Evolutionary conservation across 805 yeast genomes (phyloP).

Genomic region (Starmerella vaccinii): DNA sequence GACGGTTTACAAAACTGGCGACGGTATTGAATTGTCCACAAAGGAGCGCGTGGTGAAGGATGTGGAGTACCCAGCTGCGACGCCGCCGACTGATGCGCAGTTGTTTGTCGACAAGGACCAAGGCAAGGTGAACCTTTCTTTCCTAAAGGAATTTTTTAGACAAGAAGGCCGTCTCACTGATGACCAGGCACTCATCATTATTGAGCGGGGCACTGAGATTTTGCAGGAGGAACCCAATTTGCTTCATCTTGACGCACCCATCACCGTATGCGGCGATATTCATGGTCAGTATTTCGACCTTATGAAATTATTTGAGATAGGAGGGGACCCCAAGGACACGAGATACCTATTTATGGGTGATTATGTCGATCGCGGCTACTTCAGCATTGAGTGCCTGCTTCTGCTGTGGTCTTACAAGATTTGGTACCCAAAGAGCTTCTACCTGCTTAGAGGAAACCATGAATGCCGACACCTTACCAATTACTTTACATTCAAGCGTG

Average conservation of each 20-base stretch:
- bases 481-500: slow-evolving; percentile 84
- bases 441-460: slow-evolving; percentile 87
- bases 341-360: slow-evolving; percentile 82
- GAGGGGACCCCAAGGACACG: slow-evolving; percentile 74
- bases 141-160: slow-evolving; percentile 61
- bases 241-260: slow-evolving; percentile 77
- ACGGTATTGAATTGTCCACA: slow-evolving; percentile 49
- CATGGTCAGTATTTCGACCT: slow-evolving; percentile 93
- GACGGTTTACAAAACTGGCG: slow-evolving; percentile 26
- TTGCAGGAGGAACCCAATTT: slow-evolving; percentile 68
- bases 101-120: slow-evolving; percentile 47
- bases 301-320: slow-evolving; percentile 82
- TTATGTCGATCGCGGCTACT: slow-evolving; percentile 90
- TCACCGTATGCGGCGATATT: slow-evolving; percentile 93
- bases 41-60: slow-evolving; percentile 45
- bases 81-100: slow-evolving; percentile 55
- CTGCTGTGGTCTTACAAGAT: slow-evolving; percentile 71
- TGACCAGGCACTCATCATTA: slow-evolving; percentile 57
- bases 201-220: slow-evolving; percentile 52
- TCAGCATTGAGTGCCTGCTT: slow-evolving; percentile 61
- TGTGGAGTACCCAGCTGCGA: slow-evolving; percentile 59
- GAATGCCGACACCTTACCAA: slow-evolving; percentile 89
- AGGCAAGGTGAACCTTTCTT: slow-evolving; percentile 54
- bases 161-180: slow-evolving; percentile 71
- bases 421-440: slow-evolving; percentile 60